phyloP scores from a whole-genome alignment of 176 grass and related monocot species.

The Carex kokanica region DNA sequence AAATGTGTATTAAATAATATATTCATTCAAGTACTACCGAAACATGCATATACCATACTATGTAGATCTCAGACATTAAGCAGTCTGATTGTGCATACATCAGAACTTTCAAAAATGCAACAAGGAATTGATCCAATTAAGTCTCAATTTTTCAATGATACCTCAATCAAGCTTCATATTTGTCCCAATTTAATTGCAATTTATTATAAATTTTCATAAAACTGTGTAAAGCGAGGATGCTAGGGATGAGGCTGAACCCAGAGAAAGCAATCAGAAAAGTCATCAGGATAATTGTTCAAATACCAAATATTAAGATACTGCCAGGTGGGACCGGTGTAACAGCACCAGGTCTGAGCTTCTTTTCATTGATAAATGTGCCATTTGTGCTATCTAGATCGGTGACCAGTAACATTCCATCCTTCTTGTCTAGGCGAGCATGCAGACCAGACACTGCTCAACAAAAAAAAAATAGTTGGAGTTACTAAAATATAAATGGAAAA shows the following conservation, averaged over 20 bases:
- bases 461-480: not conserved
- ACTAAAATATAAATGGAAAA: not conserved
- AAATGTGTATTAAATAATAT: not conserved
- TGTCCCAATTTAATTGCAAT: not conserved
- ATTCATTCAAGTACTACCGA: not conserved
- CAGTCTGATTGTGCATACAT: not conserved
- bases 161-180: not conserved
- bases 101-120: not conserved
- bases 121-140: not conserved
- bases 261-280: not conserved
- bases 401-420: constrained; percentile 46
- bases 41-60: not conserved
- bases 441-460: constrained; percentile 45
- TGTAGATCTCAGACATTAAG: not conserved
- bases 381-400: constrained; percentile 90
- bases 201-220: not conserved
- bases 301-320: constrained; percentile 61
- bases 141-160: not conserved
- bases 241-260: not conserved
- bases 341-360: constrained; percentile 46
- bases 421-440: constrained; percentile 74
- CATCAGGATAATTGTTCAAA: not conserved
- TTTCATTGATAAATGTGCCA: constrained; percentile 73
- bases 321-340: constrained; percentile 35
- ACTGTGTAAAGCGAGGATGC: not conserved